phyloP scores from a whole-genome alignment of 2,329 filamentous ascomycete genomes.

The Botrytis galanthina region DNA sequence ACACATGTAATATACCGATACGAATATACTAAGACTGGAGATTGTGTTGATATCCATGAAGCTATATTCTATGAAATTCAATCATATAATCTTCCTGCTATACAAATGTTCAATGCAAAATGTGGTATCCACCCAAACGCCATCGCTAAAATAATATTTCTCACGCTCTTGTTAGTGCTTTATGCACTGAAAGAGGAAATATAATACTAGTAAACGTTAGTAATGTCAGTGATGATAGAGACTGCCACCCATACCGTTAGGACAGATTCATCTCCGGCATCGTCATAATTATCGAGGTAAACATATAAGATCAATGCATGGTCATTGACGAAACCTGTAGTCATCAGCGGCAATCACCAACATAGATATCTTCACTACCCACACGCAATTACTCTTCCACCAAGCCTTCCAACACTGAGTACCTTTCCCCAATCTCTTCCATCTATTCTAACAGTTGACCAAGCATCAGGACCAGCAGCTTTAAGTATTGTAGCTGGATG shows the following conservation, averaged over 20 bases:
- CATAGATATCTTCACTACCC: slow-evolving; percentile 36
- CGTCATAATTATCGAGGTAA: slow-evolving; percentile 71
- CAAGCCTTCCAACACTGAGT: slow-evolving; percentile 85
- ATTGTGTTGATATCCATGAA: background rate
- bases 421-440: slow-evolving; percentile 92
- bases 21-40: background rate
- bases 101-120: background rate
- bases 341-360: slow-evolving; percentile 27
- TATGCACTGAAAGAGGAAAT: slow-evolving; percentile 53
- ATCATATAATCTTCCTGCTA: background rate
- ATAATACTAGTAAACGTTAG: slow-evolving; percentile 48
- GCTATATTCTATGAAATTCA: background rate
- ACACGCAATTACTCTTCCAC: slow-evolving; percentile 91
- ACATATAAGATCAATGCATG: slow-evolving; percentile 82
- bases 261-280: slow-evolving; percentile 65
- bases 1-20: background rate
- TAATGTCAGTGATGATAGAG: background rate
- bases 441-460: slow-evolving; percentile 88
- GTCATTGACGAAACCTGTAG: slow-evolving; percentile 66
- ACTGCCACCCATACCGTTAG: slow-evolving; percentile 59
- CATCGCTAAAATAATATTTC: slow-evolving; percentile 26
- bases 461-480: slow-evolving; percentile 73
- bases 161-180: slow-evolving; percentile 8
- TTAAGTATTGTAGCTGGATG: slow-evolving; percentile 81
- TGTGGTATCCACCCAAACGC: slow-evolving; percentile 28